Base-by-base conservation (phyloP, 2,329 filamentous ascomycete species). In the Exophiala spinifera region DNA sequence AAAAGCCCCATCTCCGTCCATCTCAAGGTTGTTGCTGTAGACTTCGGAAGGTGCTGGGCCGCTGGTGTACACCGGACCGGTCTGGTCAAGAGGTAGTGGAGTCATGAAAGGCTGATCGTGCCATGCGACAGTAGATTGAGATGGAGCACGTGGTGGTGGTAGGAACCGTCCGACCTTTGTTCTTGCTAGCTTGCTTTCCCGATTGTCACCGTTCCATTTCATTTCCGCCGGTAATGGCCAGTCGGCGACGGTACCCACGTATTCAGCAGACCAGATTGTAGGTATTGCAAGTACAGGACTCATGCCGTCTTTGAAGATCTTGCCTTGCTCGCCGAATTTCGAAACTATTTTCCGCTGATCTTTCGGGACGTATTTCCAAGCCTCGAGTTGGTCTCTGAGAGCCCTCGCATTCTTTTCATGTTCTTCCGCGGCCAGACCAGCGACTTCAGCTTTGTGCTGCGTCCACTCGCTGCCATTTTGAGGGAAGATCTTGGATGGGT, bases 231-330 rank as follows among this genome's bases (percentile, higher is more conserved):
- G 15, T 25, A 40, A 51, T 7, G 59, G 59, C 59, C 59, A 61
- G 20, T 45, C 36, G 11, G 59, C 50, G 14, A 37, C 25, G 6
- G n/a, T 23, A 17, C 17, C 44, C 14, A 11, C 14, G 28, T 55
- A 49, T 43, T 61, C 55, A 4, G 46, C 55, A 17, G 55, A 56
- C 55, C 55, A 61, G 47, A 61, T 52, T 5, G 52, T 61, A 25
- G 52, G 55, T 6, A 51, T 23, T n/a, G 37, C 47, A 20, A 61
- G 43, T 14, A 58, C 55, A 25, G 55, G 55, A 23, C 55, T 51
- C 14, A 58, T 39, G 10, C 55, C 55, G 25, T 61, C 51, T 10
- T 25, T 50, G 50, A 58, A 61, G 21, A 58, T 39, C 53, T 61
- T 61, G 13, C 55, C 59, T 34, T 43, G 20, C 17, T 50, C 42